A percentile compares a stretch with the other conserved stretches of the same genome.
Evolutionary conservation across 352 stramenopile genomes (phyloP).

Genomic region (Globisporangium acanthophoron): DNA sequence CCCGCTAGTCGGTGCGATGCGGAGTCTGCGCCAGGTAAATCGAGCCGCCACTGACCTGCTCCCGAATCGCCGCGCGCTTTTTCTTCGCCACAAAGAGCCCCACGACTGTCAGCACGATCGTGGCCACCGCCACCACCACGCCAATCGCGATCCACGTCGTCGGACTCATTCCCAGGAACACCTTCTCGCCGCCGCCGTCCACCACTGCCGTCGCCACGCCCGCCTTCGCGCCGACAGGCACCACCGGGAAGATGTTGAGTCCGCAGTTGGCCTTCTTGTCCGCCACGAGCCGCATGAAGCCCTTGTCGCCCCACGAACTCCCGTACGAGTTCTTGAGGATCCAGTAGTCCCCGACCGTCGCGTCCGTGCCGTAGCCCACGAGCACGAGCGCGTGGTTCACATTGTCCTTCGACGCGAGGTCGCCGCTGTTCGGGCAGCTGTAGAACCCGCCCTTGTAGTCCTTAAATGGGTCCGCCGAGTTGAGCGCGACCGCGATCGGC

Average conservation of each 20-base stretch:
- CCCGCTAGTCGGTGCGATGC: neutral
- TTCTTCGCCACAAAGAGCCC: slow-evolving; percentile 42
- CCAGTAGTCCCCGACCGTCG: slow-evolving; percentile 61
- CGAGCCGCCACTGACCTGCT: slow-evolving; percentile 33
- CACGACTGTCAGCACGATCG: slow-evolving; percentile 39
- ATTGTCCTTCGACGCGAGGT: slow-evolving; percentile 54
- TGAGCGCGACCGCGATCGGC: slow-evolving; percentile 72
- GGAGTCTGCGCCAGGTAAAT: slow-evolving; percentile 29
- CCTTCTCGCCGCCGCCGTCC: slow-evolving; percentile 56
- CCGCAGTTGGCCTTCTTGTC: slow-evolving; percentile 76
- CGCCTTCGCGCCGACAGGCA: slow-evolving; percentile 46
- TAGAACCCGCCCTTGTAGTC: slow-evolving; percentile 69
- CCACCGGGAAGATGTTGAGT: slow-evolving; percentile 75
- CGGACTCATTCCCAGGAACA: slow-evolving; percentile 52
- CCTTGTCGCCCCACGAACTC: slow-evolving; percentile 52
- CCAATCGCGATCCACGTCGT: slow-evolving; percentile 56
- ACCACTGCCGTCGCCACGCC: slow-evolving; percentile 33
- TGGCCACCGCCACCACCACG: slow-evolving; percentile 39
- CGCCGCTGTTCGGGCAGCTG: slow-evolving; percentile 58
- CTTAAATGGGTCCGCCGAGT: slow-evolving; percentile 65
- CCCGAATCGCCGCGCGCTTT: slow-evolving; percentile 38
- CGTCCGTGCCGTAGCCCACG: slow-evolving; percentile 66
- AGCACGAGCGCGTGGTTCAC: slow-evolving; percentile 76
- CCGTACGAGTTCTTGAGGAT: slow-evolving; percentile 84
- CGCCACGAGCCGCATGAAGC: slow-evolving; percentile 60